A percentile compares a stretch with the other conserved stretches of the same genome.
Conservation (phyloP, 2,329 filamentous ascomycete genomes). For the Aspergillus novoparasiticus region DNA sequence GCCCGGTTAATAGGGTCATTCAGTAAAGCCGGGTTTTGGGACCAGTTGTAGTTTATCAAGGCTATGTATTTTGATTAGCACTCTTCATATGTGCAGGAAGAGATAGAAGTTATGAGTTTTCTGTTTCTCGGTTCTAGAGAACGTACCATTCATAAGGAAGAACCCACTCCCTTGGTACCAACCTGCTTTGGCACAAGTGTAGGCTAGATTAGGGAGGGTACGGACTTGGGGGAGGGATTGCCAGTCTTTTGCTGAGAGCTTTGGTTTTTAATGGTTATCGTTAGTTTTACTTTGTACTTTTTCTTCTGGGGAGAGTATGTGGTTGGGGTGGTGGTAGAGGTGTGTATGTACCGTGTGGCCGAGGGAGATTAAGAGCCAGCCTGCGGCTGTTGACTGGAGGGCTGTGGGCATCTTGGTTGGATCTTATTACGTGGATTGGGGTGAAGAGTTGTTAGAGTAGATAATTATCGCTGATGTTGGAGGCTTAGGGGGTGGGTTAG, state of each 20-base stretch:
- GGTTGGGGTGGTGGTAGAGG: neutral
- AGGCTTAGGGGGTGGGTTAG: neutral
- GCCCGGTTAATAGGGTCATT: constrained; percentile 18
- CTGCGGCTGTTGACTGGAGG: constrained; percentile 17
- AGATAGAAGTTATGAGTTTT: no score
- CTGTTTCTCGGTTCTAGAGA: neutral
- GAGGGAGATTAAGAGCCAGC: constrained; percentile 22
- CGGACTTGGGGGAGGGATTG: constrained; percentile 22
- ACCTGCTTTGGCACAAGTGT: constrained; percentile 25
- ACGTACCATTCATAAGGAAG: constrained; percentile 25
- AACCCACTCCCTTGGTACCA: constrained; percentile 32
- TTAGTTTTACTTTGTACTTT: constrained; percentile 5
- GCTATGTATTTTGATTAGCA: constrained; percentile 7
- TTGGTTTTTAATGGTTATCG: neutral
- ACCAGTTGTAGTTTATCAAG: constrained; percentile 22
- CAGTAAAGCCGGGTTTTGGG: constrained; percentile 17
- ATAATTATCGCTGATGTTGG: neutral
- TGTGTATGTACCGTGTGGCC: constrained; percentile 20
- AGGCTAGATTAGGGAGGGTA: constrained; percentile 25
- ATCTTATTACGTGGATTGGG: neutral
- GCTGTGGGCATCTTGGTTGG: constrained; percentile 12
- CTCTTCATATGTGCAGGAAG: no score
- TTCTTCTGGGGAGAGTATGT: neutral
- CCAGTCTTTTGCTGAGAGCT: constrained; percentile 22
- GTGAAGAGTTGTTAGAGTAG: neutral